phyloP scores from a whole-genome alignment of 306 rosid genomes.

The Delonix regia region DNA sequence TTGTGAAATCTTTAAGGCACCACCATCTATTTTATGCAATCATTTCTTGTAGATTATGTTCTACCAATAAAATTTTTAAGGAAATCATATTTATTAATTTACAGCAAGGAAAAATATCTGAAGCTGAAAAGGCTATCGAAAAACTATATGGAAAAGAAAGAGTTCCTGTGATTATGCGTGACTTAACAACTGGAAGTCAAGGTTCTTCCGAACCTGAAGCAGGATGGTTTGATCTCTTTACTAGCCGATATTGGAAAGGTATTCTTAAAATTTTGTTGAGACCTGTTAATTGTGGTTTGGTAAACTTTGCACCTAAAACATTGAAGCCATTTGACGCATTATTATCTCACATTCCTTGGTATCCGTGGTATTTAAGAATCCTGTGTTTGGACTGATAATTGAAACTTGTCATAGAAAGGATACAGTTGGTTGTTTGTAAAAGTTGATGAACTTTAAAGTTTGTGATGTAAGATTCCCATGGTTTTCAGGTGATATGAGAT shows the following conservation, averaged over 20 bases:
- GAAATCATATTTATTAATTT: constrained; percentile 32
- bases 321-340: neutral
- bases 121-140: constrained; percentile 81
- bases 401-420: neutral
- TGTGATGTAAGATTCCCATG: neutral
- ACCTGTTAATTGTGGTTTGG: constrained; percentile 17
- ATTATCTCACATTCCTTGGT: neutral
- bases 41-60: constrained; percentile 26
- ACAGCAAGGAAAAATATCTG: constrained; percentile 85
- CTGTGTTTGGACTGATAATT: neutral
- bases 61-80: constrained; percentile 4
- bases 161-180: constrained; percentile 68
- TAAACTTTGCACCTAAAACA: neutral
- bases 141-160: constrained; percentile 83
- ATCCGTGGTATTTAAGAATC: neutral
- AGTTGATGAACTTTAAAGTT: neutral
- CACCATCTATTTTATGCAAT: constrained; percentile 11
- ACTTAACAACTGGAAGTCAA: constrained; percentile 63
- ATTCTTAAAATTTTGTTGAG: constrained; percentile 13
- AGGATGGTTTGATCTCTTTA: constrained; percentile 94
- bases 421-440: neutral
- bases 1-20: constrained; percentile 27
- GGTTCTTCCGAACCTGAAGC: constrained; percentile 95
- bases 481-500: neutral
- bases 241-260: constrained; percentile 95